Evolutionary conservation across 495 filamentous ascomycete genomes (phyloP), one percentile per base, ranked within the genome.

Genomic region (Penicillium paradoxum): DNA sequence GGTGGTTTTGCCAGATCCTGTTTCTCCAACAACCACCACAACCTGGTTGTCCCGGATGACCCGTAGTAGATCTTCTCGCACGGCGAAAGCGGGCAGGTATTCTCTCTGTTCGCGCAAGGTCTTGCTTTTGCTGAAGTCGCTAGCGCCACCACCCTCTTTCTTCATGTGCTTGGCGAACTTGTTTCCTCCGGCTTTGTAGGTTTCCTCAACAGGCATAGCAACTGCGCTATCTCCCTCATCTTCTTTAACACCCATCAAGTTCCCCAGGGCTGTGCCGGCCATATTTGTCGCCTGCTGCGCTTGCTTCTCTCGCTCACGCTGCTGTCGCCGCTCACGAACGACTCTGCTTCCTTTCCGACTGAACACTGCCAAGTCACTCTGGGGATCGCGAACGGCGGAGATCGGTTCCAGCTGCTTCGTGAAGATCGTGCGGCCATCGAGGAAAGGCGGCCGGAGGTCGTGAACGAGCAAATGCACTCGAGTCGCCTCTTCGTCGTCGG

Each of bases 291-390:
- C 91, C 56, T 96, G 87, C 68, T 97, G 90, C 7, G 93, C 95
- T 67, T 97, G 91, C 58, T 90, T 92, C 54, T 96, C 89, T 30
- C 95, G 83, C 65, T 99, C 95, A 47, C 90, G 86, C 67, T 96
- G 92, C 70, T 92, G 89, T 52, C 95, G 75, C 58, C 85, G 84
- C 54, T 99, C 93, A 62, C 86, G 86, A 9, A 99, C 95, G 6
- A 97, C 89, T 59, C 81, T 87, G 64, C 93, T 97, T 2, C 95
- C 95, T 70, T 96, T 97, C 18, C 92, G 83, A 74, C 89, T 92
- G 58, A 97, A 99, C 13, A 99, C 89, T 8, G 95, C 95, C 95
- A 99, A 96, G 62, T 99, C 95, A 66, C 95, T 97, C 68, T 97
- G 93, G 13, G 90, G 86, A 65, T 99, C 95, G 13, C 86, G 79